Conservation (phyloP, 495 filamentous ascomycete genomes). For the Trichoderma orchidacearum region DNA sequence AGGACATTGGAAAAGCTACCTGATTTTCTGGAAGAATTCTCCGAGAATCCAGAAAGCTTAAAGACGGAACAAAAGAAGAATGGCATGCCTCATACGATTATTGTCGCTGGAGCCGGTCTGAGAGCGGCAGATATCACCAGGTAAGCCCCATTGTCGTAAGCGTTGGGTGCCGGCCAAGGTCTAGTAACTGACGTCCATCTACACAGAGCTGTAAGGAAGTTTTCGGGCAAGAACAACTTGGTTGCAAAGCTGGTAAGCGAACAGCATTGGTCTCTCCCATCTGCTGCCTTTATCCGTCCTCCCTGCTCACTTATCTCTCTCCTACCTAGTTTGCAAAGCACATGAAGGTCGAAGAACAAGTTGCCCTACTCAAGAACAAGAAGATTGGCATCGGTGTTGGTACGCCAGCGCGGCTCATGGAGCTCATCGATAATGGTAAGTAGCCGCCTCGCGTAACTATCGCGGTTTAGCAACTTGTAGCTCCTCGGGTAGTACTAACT, state of each 20-base stretch:
- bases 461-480: neutral
- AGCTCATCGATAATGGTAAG: slow-evolving; percentile 67
- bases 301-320: neutral
- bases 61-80: slow-evolving; percentile 48
- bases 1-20: slow-evolving; percentile 59
- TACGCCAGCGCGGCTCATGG: slow-evolving; percentile 68
- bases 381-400: slow-evolving; percentile 79
- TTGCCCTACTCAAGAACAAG: slow-evolving; percentile 54
- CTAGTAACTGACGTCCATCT: neutral
- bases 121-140: slow-evolving; percentile 68
- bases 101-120: slow-evolving; percentile 65
- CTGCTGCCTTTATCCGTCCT: too few species aligned
- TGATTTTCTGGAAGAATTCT: slow-evolving; percentile 57
- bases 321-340: slow-evolving; percentile 70
- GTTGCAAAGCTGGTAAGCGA: slow-evolving; percentile 61
- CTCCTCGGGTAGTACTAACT: slow-evolving; percentile 7
- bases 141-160: too few species aligned
- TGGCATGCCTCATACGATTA: slow-evolving; percentile 76
- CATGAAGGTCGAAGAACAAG: slow-evolving; percentile 83
- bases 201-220: slow-evolving; percentile 54
- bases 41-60: slow-evolving; percentile 38
- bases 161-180: too few species aligned
- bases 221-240: slow-evolving; percentile 58
- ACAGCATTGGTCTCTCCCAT: neutral
- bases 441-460: neutral